Evolutionary conservation across 2,329 filamentous ascomycete genomes (phyloP), one percentile per base, ranked within the genome.

Genomic region (Epichloe uncinata): DNA sequence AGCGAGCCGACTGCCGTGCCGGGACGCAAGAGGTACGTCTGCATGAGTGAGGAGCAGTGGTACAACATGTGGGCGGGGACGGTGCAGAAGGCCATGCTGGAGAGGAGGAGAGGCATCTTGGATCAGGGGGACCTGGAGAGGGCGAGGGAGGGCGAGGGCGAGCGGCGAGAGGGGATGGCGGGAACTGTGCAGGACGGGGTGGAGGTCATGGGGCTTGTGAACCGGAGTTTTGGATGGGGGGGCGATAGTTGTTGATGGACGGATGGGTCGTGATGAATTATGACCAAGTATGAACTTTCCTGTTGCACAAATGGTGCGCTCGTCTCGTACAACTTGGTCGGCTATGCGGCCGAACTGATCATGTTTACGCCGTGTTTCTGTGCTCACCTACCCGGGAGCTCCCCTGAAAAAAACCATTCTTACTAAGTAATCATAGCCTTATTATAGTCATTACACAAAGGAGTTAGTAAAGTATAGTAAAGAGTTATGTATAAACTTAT

Each of bases 31-130:
- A 61, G 66, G 22, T 85, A 79, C 57, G 73, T 75, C 46, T 72
- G 67, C 49, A 63, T 79, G 55, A 73, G 67, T 55, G 77, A 80
- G 62, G 70, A 74, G 4, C 73, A 79, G 53, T 84, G 80, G 77
- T 79, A 80, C 55, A 73, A 77, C 51, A 65, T 77, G 50, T 87
- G 84, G 81, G 73, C 70, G 8, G 68, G 74, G 5, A 73, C 79
- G 3, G 77, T 88, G 47, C 69, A 71, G 52, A 71, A 73, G 42
- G 77, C 82, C 9, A 78, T 82, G 1, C 60, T 84, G 50, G 73
- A 76, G 48, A 73, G 78, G 51, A 72, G 73, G 37, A 73, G 80
- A 58, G 73, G 73, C 3, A 67, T 70, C 20, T 67, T 85, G 15
- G 75, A 75, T 37, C 77, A 79, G 54, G 69, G 12, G 12, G 81